Base-by-base conservation (phyloP, 805 yeast species). In the Saitoella complicata region DNA sequence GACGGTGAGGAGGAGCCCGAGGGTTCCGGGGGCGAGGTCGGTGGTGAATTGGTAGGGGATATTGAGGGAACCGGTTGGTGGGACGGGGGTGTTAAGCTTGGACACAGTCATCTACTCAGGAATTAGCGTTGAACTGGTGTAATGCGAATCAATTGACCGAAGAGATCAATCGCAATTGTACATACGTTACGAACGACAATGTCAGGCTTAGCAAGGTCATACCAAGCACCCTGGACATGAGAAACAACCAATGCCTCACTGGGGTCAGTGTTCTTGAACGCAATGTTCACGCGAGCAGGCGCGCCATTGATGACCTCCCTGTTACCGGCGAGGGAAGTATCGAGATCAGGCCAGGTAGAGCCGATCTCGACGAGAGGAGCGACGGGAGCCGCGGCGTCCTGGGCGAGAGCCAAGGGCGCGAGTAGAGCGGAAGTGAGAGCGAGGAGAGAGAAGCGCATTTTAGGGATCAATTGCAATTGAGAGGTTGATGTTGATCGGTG, bases 211-310 rank as follows among this genome's bases (percentile, higher is more conserved):
- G 50, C 44, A 12, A 40, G 40, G 7, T 52, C 52, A 13, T 52
- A 45, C 39, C 11, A 37, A 40, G 49, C 47, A 42, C 46, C 52
- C 30, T 49, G 21, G 9, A 49, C 43, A 4, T 31, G 32, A 31
- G 40, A 49, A 35, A 39, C 37, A 38, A 46, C 46, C 13, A 49
- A 32, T 6, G 31, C 46, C 34, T 41, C 45, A 30, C 49, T 37
- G 6, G 50, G 49, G 32, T 39, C 31, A 11, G 42, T 45, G 34
- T 42, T 49, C 29, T 43, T 51, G 8, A 43, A 40, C 42, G 55
- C 63, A 34, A 43, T 43, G 51, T 61, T 61, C 34, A 42, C 32
- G 41, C 60, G 38, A 6, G 41, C 11, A 38, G 60, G 43, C 39
- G 45, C 39, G 41, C 60, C 49, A n/a, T 50, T 46, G 32, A 53